Base-by-base conservation (phyloP, 1,284 basidiomycete species). In the Ceratobasidium sp. region DNA sequence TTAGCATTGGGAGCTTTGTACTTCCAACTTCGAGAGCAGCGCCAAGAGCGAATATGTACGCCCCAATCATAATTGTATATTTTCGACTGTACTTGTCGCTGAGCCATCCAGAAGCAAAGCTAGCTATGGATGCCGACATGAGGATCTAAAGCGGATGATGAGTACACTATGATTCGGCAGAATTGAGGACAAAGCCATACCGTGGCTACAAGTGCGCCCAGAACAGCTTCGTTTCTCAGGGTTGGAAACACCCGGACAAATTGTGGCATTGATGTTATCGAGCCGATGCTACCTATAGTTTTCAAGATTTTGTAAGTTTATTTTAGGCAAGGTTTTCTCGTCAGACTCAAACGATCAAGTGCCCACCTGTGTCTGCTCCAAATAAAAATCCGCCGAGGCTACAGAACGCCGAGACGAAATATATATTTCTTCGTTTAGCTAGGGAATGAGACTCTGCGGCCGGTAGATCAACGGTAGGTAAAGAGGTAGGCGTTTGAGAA, bases 71-170 rank as follows among this genome's bases (percentile, higher is more conserved):
- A 63, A 88, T 87, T 0, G 86, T 87, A 75, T 84, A 83, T 69
- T 85, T 88, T 71, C 88, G 85, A 26, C 86, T 87, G 49, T 89
- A 85, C 76, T 82, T 81, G 81, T 89, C 87, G 0, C 87, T 85
- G 37, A 89, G 78, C 45, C 85, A 82, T 6, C 88, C 88, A 23
- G 87, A 86, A 65, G 84, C 81, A 28, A 87, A 65, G 26, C 87
- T 87, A 15, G 86, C 83, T 15, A 86, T 71, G 0, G 86, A 84
- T 4, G 87, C 87, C 0, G 88, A 86, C 37, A 88, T 82, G 28
- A 89, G 84, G 77, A 89, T 87, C 61, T 82, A 84, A 15, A 84
- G 28, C 39, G 11, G 47, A 20, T 37, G 2, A 58, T 35, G 15
- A 35, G 31, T 13, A 35, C 15, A 58, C n/a, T 26, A 39, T 56